Evolutionary conservation across 2,329 filamentous ascomycete species (phyloP), one percentile per base, ranked within the genome.

Genomic region (Amylocarpus encephaloides): DNA sequence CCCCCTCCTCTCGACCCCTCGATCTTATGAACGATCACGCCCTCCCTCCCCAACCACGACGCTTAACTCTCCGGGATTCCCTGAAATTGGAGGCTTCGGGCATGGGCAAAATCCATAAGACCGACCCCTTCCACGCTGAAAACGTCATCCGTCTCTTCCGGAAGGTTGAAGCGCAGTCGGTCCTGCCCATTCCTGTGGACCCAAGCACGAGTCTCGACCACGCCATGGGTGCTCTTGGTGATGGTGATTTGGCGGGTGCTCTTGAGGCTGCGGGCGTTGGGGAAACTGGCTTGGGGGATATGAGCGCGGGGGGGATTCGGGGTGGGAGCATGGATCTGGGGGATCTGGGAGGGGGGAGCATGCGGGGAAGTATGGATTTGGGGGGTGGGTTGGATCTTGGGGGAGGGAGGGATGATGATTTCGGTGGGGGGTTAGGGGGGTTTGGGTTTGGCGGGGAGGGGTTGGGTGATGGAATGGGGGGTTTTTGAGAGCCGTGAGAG

Each of bases 61-160:
- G 64, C 43, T n/a, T n/a, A n/a, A 66, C 51, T 32, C 51, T 66
- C 2, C 54, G 62, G 10, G 64, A 66, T 41, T 63, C 59, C 1
- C 48, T 67, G 22, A 63, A 64, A 30, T 49, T 50, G 10, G 62
- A 62, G 52, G 59, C 54, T 2, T 59, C 64, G n/a, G 52, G 55
- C 15, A 56, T 59, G 11, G 57, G 59, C 1, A 63, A 62, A 44
- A 41, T 60, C 0, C 59, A 60, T 13, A 62, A 62, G 35, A 54
- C 51, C 0, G 62, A 65, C 38, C 45, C 50, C 5, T 54, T 59
- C 19, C 52, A 58, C 5, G 62, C 63, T 1, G 63, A 66, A 40
- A 62, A 57, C 9, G 50, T 64, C 0, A 55, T 67, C 2, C 50
- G 62, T n/a, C 39, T 67, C 6, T 63, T 54, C 16, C 52, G 64